Evolutionary conservation across 176 grass and related monocot genomes (phyloP), one percentile per base, ranked within the genome.

Genomic region (Avena insularis): DNA sequence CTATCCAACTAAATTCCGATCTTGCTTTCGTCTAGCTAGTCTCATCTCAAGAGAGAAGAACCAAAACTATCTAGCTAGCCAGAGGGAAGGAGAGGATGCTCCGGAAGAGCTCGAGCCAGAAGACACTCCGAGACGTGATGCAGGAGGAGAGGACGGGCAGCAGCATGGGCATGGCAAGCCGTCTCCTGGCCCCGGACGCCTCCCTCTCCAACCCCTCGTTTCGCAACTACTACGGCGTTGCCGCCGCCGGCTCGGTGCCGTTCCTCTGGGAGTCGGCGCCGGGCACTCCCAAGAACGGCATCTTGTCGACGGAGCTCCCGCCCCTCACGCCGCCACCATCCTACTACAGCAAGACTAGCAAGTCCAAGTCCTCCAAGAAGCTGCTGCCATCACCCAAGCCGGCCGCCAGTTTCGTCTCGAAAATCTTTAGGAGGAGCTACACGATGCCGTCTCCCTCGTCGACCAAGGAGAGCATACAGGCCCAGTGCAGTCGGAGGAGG

Each of bases 221-320:
- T 78, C 77, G 87, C 56, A 83, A 86, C 87, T 94, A 94, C 82
- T 90, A 94, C 72, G 87, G 90, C 29, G 87, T 83, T 4, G 87
- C 90, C 82, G 79, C 89, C 49, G 57, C 92, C 1, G 92, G 90
- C n/a, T 82, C 90, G 8, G 90, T 94, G 87, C 90, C 92, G 3
- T 94, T 94, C 85, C 6, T 86, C 50, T 94, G 92, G 92, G 92
- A 94, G 82, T 90, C 90, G 5, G 59, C 78, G 29, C 92, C 92
- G 12, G 92, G 92, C 6, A 94, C 92, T n/a, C 92, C 92, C 63
- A 94, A 92, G 85, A 77, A 83, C 58, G 31, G 60, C 82, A 43
- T 57, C 88, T 74, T 78, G 82, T 74, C 36, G 73, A 20, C 83
- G 59, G 48, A 60, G 29, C 80, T 90, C 51, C 92, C 92, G 54